Evolutionary conservation across 768 basidiomycete species (phyloP), one percentile per base, ranked within the genome.

Genomic region (Xerocomus spinulosus): DNA sequence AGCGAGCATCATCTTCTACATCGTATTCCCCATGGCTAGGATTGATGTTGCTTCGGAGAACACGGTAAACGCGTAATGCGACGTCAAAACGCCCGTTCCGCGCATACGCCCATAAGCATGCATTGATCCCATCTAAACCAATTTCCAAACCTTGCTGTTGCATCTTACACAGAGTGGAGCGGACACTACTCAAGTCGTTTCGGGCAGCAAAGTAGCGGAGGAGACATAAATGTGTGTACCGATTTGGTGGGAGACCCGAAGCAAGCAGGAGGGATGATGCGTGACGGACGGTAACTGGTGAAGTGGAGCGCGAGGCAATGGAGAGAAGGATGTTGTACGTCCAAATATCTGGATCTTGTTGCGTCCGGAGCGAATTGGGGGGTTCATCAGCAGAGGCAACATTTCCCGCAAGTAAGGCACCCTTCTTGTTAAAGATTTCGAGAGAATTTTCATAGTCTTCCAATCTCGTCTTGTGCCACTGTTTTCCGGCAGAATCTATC

Each of bases 281-380:
- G 51, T 78, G 79, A 15, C 69, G 69, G 32, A 91, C 44, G 17
- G 75, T 63, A 18, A 61, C 53, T 2, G 65, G 55, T 30, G 73
- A 61, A 17, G 68, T 58, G 13, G 83, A 79, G 21, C 80, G 72
- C 25, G 73, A 73, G 5, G 87, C 90, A 37, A 85, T 75, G 46
- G 73, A 69, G 48, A 90, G 69, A 46, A 92, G 71, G 1, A 79
- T 82, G 30, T 81, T 84, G 60, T 84, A 81, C 13, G 89, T 87
- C 58, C 75, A 68, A 42, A 86, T 77, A 57, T 89, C 82, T 35
- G 90, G 86, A 28, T 64, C 49, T 35, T 48, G 55, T 15, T 42
- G 50, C 5, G n/a, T 34, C 17, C 17, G 26, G 34, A 28, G n/a
- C 20, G 46, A 20, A 20, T 18, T 44, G 41, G 23, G 44, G 17